Evolutionary conservation across 1,284 basidiomycete species (phyloP).

Genomic region (Singerocomus inundabilis): DNA sequence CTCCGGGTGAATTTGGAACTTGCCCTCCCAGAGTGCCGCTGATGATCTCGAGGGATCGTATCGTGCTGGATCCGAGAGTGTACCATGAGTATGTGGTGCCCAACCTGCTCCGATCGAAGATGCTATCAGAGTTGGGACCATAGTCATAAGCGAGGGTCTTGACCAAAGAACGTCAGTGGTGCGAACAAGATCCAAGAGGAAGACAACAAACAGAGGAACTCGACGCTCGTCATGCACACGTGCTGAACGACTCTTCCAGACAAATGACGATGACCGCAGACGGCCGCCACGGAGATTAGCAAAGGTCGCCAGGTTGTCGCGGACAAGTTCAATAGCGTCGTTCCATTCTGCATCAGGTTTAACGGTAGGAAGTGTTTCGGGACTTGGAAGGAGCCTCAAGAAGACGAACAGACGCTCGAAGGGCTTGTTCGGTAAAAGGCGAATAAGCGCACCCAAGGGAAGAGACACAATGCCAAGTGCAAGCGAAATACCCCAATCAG

Average conservation of each 20-base stretch:
- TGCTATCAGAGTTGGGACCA: constrained; percentile 86
- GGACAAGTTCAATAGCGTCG: constrained; percentile 71
- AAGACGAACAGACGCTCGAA: constrained; percentile 73
- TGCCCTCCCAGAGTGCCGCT: constrained; percentile 78
- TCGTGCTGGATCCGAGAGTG: constrained; percentile 72
- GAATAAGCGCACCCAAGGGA: constrained; percentile 83
- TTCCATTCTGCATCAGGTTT: constrained; percentile 70
- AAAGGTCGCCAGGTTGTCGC: constrained; percentile 84
- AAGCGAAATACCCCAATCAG: constrained; percentile 93
- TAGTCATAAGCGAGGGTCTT: constrained; percentile 74
- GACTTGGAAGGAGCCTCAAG: constrained; percentile 65
- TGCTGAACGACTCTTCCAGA: constrained; percentile 71
- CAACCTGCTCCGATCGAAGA: constrained; percentile 84
- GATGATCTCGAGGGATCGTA: constrained; percentile 78
- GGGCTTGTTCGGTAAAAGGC: constrained; percentile 79
- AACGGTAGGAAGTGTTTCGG: constrained; percentile 66
- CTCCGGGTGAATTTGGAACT: constrained; percentile 83
- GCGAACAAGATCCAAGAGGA: background rate
- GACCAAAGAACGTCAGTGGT: constrained; percentile 5
- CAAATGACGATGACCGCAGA: constrained; percentile 78
- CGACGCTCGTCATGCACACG: constrained; percentile 50
- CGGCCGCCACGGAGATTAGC: constrained; percentile 84
- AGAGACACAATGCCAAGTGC: constrained; percentile 85
- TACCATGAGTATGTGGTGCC: constrained; percentile 53
- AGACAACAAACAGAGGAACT: constrained; percentile 37